Evolutionary conservation across 495 filamentous ascomycete species (phyloP).

Genomic region (Bacidia rubella): DNA sequence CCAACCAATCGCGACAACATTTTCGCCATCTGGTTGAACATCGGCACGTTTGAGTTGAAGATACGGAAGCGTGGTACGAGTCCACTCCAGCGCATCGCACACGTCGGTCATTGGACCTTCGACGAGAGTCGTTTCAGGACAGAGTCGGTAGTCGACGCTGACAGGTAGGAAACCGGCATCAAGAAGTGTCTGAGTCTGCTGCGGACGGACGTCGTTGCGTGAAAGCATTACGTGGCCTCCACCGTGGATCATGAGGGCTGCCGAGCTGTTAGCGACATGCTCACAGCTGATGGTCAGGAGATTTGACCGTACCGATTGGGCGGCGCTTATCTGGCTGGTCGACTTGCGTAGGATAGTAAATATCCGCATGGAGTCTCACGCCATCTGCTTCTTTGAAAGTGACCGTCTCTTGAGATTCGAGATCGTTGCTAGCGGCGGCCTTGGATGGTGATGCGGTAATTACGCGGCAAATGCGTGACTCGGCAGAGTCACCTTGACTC

Average conservation of each 20-base stretch:
- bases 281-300: too few relatives aligned
- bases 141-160: constrained; percentile 42
- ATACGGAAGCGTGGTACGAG: constrained; percentile 26
- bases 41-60: constrained; percentile 16
- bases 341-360: constrained; percentile 28
- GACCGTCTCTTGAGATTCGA: constrained; percentile 20
- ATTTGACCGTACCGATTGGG: constrained; percentile 1
- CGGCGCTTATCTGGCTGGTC: not conserved
- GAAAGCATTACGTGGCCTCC: constrained; percentile 37
- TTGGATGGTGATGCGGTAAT: constrained; percentile 27
- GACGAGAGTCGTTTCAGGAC: constrained; percentile 35
- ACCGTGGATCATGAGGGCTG: constrained; percentile 46
- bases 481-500: constrained; percentile 22
- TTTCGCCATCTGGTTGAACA: constrained; percentile 24
- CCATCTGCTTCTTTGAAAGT: constrained; percentile 21
- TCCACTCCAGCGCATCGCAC: constrained; percentile 26
- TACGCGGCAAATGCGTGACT: constrained; percentile 19
- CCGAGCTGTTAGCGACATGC: not conserved
- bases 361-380: constrained; percentile 27
- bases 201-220: constrained; percentile 30
- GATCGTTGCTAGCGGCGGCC: constrained; percentile 13
- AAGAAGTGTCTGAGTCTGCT: constrained; percentile 29
- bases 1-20: constrained; percentile 36
- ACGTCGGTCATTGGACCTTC: constrained; percentile 26
- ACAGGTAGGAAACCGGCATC: constrained; percentile 34